These are phyloP conservation scores for Sporothrix protearum DNA, from an alignment of 2,329 filamentous ascomycete genomes.

Conservation along the genomic window DNA sequence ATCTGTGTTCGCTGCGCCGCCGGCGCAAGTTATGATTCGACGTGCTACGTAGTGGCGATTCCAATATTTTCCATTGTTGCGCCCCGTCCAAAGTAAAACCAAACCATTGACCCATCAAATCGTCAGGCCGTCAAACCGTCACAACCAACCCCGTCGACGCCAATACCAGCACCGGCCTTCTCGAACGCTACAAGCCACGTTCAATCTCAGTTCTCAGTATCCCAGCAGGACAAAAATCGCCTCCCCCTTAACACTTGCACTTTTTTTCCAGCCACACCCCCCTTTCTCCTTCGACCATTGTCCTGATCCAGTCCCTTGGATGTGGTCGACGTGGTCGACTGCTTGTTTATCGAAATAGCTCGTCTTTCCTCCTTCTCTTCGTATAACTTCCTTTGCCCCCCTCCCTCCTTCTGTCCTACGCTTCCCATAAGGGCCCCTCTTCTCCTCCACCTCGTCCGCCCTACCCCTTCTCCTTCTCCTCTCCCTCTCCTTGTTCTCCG, in stretches of 20 bases:
- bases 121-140: background rate
- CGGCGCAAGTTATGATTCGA: slow-evolving; percentile 25
- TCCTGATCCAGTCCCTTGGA: slow-evolving; percentile 16
- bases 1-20: background rate
- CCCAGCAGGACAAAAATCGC: background rate
- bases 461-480: background rate
- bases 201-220: background rate
- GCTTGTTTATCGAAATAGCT: slow-evolving; percentile 1
- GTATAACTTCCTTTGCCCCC: background rate
- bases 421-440: background rate
- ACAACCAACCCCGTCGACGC: background rate
- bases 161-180: background rate
- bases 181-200: slow-evolving; percentile 8
- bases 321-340: slow-evolving; percentile 13
- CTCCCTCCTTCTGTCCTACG: background rate
- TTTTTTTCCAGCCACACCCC: background rate
- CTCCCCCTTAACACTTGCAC: background rate
- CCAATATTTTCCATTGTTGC: slow-evolving; percentile 2
- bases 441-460: background rate
- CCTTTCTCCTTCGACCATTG: slow-evolving; percentile 1
- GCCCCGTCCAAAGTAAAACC: background rate
- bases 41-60: slow-evolving; percentile 24
- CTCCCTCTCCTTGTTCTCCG: background rate
- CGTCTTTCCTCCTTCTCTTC: background rate
- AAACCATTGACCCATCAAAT: background rate